Percentiles rank a stretch among this genome's conserved stretches.
Conservation (phyloP, 805 yeast species). For the Candida dajiaensis region DNA sequence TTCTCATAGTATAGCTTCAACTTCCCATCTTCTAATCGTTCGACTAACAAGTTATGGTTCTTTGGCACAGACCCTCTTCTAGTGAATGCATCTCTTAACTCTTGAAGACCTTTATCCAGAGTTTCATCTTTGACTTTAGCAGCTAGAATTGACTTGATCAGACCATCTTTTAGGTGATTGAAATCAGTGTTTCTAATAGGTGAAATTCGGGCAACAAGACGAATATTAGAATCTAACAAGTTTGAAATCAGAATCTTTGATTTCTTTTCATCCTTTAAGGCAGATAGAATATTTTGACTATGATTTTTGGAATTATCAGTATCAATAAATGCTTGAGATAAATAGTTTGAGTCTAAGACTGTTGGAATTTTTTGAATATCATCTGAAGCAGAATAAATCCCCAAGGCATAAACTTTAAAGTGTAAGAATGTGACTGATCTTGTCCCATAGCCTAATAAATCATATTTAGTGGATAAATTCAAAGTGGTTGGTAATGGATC, state of each 20-base stretch:
- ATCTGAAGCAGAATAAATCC: constrained; percentile 64
- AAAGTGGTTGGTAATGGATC: constrained; percentile 30
- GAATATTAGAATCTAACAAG: constrained; percentile 52
- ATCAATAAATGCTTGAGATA: constrained; percentile 32
- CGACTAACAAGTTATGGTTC: constrained; percentile 60
- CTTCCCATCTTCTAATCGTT: constrained; percentile 42
- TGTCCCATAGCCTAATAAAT: constrained; percentile 72
- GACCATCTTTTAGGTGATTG: constrained; percentile 83
- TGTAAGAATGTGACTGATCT: constrained; percentile 77
- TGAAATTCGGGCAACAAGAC: constrained; percentile 66
- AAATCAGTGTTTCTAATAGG: constrained; percentile 92
- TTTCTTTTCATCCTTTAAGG: constrained; percentile 44
- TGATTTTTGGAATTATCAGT: constrained; percentile 29
- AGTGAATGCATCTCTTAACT: constrained; percentile 56
- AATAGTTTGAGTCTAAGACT: constrained; percentile 37
- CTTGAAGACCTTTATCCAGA: constrained; percentile 58
- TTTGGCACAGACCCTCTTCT: constrained; percentile 70
- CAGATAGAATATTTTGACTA: constrained; percentile 33
- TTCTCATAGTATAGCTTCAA: constrained; percentile 40
- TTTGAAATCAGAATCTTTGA: constrained; percentile 50
- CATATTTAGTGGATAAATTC: constrained; percentile 33
- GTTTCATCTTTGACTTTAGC: constrained; percentile 44
- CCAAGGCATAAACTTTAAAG: constrained; percentile 84
- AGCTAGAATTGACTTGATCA: constrained; percentile 72
- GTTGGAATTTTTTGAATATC: constrained; percentile 41